phyloP scores from a whole-genome alignment of 2,329 filamentous ascomycete genomes.

The Trichoderma citrinoviride region DNA sequence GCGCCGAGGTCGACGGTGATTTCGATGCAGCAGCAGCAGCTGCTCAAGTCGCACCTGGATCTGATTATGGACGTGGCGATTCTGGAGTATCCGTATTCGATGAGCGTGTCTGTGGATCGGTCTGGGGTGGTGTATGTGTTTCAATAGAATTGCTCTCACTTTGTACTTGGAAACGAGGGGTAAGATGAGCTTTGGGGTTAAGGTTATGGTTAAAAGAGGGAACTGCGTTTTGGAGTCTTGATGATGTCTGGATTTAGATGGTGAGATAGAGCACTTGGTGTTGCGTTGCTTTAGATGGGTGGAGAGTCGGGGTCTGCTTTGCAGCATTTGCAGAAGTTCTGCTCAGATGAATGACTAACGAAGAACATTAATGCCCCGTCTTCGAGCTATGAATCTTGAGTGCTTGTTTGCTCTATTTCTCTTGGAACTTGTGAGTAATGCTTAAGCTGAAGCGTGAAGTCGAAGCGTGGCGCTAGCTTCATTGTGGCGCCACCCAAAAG shows the following conservation, averaged over 20 bases:
- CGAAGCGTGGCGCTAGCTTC: background rate
- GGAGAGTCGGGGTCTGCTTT: too few species aligned
- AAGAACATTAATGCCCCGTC: too few species aligned
- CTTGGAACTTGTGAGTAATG: too few species aligned
- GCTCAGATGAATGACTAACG: too few species aligned
- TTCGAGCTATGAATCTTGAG: too few species aligned
- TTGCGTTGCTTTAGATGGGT: too few species aligned
- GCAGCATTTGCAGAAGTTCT: too few species aligned
- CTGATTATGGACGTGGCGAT: conserved; percentile 84
- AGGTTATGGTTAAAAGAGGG: background rate
- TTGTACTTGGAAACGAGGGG: background rate
- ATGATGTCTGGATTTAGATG: background rate
- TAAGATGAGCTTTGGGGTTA: background rate
- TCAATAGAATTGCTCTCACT: conserved; percentile 36
- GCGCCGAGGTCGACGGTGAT: conserved; percentile 76
- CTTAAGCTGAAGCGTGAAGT: background rate
- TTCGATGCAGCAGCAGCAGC: conserved; percentile 79
- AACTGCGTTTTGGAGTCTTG: background rate
- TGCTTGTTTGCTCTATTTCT: too few species aligned
- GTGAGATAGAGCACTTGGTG: background rate
- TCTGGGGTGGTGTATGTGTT: conserved; percentile 88
- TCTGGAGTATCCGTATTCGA: conserved; percentile 83
- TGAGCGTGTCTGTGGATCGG: conserved; percentile 88
- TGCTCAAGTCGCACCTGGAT: conserved; percentile 85
- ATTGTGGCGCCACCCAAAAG: too few species aligned